A percentile compares a stretch with the other conserved stretches of the same genome.
These are phyloP conservation scores for Trichoderma hamatum DNA, from an alignment of 2,329 filamentous ascomycete species.

Conservation along the genomic window DNA sequence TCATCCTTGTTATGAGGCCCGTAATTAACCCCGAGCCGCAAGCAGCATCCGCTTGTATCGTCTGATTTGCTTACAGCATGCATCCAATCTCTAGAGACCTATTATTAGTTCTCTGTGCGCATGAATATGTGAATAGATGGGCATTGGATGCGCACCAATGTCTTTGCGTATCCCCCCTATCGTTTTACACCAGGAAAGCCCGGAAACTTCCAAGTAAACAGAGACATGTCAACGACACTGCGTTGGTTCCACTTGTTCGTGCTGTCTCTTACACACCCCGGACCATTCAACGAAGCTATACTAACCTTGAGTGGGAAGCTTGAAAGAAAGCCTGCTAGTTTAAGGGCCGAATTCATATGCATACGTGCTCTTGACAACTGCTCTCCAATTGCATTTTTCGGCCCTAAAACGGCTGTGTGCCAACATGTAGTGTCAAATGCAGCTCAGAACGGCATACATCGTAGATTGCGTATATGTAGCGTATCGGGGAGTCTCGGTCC, in stretches of 20 bases:
- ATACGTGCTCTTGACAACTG: not conserved
- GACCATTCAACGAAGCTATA: slow-evolving; percentile 2
- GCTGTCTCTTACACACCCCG: not conserved
- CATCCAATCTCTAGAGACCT: not conserved
- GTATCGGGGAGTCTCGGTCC: slow-evolving; percentile 13
- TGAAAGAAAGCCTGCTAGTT: not conserved
- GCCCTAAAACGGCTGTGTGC: not conserved
- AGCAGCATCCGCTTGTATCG: not conserved
- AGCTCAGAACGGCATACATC: not conserved
- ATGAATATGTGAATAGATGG: not conserved
- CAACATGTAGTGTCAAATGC: not conserved
- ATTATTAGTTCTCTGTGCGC: not conserved
- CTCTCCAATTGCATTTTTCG: not conserved
- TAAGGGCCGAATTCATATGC: slow-evolving; percentile 24
- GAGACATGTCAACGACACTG: not conserved
- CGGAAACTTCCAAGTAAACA: not conserved
- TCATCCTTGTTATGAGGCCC: not conserved
- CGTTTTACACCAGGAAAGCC: not conserved
- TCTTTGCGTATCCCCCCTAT: not conserved
- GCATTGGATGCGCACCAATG: not conserved
- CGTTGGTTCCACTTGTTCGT: not conserved
- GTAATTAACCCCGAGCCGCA: not conserved
- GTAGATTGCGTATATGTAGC: not conserved
- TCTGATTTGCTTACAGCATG: not conserved
- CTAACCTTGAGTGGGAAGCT: slow-evolving; percentile 25